Base-by-base conservation (phyloP, 805 yeast species). In the Candida arabinofermentans region DNA sequence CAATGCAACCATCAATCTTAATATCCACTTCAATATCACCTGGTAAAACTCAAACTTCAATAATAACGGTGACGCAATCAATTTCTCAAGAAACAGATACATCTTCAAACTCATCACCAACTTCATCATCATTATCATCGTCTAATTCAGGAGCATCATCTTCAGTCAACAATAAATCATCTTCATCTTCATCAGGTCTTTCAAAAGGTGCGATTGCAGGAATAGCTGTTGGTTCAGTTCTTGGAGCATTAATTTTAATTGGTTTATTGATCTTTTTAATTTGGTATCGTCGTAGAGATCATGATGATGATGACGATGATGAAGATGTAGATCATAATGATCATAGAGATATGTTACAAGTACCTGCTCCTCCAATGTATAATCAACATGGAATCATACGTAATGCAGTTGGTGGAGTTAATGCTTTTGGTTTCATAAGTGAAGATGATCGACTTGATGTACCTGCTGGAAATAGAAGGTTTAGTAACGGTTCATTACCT, bases 181-280 rank as follows among this genome's bases (percentile, higher is more conserved):
- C 51, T 1, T 27, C 47, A 16, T 34, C 34, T 7, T 16, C n/a
- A n/a, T n/a, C 38, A 17, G 33, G 8, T 16, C 37, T 64, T 24
- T 49, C 59, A 17, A 55, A 53, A 18, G 68, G 68, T 32, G 62
- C 64, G 12, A 59, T 62, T 32, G 68, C 67, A 8, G 68, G 68
- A 31, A 58, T 62, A 14, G 67, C 57, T 8, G 48, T 64, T 40
- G 68, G 68, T 10, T 51, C 48, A 4, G 49, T 64, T 2, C 37
- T 50, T 22, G 68, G 67, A 19, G 37, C 46, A 3, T 22, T 49
- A 3, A 18, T 50, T 14, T 16, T 64, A 3, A 34, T 45, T 3
- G 41, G 42, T 1, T 24, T 36, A 8, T 10, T 55, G 5, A n/a
- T 55, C 23, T 42, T 60, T 37, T 48, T 59, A 36, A 24, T 50